A percentile compares a stretch with the other conserved stretches of the same genome.
Conservation (phyloP, 352 stramenopile genomes). For the Pythium myriotylum region DNA sequence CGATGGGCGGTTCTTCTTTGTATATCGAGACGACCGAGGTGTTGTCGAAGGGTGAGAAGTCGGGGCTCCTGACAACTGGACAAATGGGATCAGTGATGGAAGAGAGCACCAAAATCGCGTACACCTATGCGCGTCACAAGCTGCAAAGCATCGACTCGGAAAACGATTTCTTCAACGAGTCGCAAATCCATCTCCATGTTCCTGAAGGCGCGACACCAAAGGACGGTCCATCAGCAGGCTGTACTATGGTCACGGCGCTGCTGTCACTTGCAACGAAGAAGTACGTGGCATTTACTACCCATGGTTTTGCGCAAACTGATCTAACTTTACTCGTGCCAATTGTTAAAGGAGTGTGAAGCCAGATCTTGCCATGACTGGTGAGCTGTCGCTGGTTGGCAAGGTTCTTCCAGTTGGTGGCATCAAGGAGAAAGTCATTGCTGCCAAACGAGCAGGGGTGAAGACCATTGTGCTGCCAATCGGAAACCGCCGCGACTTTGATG, state of each 20-base stretch:
- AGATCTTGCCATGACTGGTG: conserved; percentile 98
- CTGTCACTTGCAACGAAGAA: conserved; percentile 94
- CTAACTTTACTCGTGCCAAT: conserved; percentile 1
- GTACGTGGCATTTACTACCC: conserved; percentile 37
- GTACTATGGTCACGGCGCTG: conserved; percentile 98
- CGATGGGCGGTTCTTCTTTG: conserved; percentile 97
- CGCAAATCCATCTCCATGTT: conserved; percentile 98
- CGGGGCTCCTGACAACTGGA: conserved; percentile 88
- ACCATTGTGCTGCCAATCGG: conserved; percentile 93
- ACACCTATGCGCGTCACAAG: conserved; percentile 91
- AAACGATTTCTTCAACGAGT: conserved; percentile 95
- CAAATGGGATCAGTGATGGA: conserved; percentile 99
- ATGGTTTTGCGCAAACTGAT: no score
- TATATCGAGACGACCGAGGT: conserved; percentile 97
- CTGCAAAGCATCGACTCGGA: conserved; percentile 63
- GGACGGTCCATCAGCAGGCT: conserved; percentile 97
- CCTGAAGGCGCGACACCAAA: conserved; percentile 98
- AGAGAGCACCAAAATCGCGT: conserved; percentile 97
- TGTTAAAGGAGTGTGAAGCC: conserved; percentile 82
- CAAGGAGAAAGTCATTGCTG: conserved; percentile 99
- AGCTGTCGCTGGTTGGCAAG: conserved; percentile 97
- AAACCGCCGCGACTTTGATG: conserved; percentile 97
- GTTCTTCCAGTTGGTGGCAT: conserved; percentile 99
- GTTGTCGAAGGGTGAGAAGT: conserved; percentile 64
- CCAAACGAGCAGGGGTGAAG: conserved; percentile 93